Evolutionary conservation across 805 yeast species (phyloP).

Genomic region (Ogataea zsoltii): DNA sequence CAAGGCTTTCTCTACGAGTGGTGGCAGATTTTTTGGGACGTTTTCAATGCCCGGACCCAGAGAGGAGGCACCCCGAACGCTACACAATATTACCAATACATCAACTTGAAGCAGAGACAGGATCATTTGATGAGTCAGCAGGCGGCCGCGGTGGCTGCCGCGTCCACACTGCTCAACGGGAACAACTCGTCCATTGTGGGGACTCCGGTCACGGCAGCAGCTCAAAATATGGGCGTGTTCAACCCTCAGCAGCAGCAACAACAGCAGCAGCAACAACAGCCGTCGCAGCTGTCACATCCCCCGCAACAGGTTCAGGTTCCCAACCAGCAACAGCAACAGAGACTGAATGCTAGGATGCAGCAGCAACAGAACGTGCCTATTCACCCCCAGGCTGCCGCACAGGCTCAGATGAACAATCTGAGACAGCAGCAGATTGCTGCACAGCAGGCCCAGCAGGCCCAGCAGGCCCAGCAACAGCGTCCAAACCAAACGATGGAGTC

Average conservation of each 20-base stretch:
- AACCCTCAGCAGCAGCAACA: slow-evolving; percentile 19
- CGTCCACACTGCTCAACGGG: slow-evolving; percentile 19
- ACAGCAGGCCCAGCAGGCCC: slow-evolving; percentile 21
- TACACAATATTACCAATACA: slow-evolving; percentile 68
- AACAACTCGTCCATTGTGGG: slow-evolving; percentile 12
- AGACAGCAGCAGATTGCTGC: slow-evolving; percentile 29
- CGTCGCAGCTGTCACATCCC: slow-evolving; percentile 15
- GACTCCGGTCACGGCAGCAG: slow-evolving; percentile 18
- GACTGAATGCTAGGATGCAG: slow-evolving; percentile 10
- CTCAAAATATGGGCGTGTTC: slow-evolving; percentile 19
- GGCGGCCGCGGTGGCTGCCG: slow-evolving; percentile 23
- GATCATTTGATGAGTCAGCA: slow-evolving; percentile 44
- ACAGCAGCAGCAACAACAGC: slow-evolving; percentile 16
- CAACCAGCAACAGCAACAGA: slow-evolving; percentile 21
- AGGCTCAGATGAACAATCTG: slow-evolving; percentile 29
- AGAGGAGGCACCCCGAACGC: slow-evolving; percentile 65
- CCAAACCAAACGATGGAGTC: slow-evolving; percentile 17
- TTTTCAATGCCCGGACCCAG: slow-evolving; percentile 77
- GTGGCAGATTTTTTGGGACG: slow-evolving; percentile 98
- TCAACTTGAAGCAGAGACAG: slow-evolving; percentile 58
- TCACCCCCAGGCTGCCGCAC: slow-evolving; percentile 29
- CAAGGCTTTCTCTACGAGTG: slow-evolving; percentile 88
- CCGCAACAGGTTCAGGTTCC: slow-evolving; percentile 19
- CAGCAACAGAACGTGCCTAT: slow-evolving; percentile 17
- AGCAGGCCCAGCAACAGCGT: slow-evolving; percentile 24